Percentiles rank a stretch among this genome's conserved stretches.
Evolutionary conservation across 768 basidiomycete species (phyloP).

Genomic region (Hericium erinaceus): DNA sequence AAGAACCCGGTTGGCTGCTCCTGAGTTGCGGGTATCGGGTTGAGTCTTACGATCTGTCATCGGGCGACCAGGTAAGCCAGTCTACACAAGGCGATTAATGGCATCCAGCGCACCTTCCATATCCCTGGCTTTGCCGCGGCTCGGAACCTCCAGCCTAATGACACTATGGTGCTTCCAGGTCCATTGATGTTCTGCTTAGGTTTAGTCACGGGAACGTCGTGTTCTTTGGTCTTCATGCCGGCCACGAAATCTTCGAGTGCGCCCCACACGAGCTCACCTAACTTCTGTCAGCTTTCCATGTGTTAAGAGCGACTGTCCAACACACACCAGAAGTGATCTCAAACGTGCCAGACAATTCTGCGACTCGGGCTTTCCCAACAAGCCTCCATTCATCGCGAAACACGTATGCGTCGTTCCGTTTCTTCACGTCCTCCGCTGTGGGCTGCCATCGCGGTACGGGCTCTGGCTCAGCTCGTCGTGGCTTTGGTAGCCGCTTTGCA

Average conservation of each 20-base stretch:
- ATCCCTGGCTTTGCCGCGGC: constrained; percentile 8
- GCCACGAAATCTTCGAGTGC: constrained; percentile 7
- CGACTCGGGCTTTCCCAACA: background rate
- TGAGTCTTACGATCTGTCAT: constrained; percentile 7
- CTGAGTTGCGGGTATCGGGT: constrained; percentile 3
- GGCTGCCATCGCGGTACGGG: background rate
- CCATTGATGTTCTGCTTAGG: background rate
- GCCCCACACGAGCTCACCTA: constrained; percentile 13
- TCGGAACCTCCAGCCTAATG: constrained; percentile 6
- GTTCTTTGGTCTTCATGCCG: constrained; percentile 9
- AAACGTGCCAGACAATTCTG: background rate
- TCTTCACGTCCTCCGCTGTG: background rate
- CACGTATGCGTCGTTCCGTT: background rate
- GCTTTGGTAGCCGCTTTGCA: background rate
- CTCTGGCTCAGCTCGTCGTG: background rate
- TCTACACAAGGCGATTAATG: background rate
- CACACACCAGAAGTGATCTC: background rate
- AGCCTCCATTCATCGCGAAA: background rate
- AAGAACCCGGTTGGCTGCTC: constrained; percentile 8
- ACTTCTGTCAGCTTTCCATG: background rate
- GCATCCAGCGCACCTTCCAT: constrained; percentile 6
- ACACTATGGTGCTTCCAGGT: background rate
- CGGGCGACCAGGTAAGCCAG: background rate
- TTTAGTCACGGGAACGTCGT: background rate
- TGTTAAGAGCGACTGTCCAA: background rate